Conservation (phyloP, 2,329 filamentous ascomycete species). For the Fusarium equiseti region DNA sequence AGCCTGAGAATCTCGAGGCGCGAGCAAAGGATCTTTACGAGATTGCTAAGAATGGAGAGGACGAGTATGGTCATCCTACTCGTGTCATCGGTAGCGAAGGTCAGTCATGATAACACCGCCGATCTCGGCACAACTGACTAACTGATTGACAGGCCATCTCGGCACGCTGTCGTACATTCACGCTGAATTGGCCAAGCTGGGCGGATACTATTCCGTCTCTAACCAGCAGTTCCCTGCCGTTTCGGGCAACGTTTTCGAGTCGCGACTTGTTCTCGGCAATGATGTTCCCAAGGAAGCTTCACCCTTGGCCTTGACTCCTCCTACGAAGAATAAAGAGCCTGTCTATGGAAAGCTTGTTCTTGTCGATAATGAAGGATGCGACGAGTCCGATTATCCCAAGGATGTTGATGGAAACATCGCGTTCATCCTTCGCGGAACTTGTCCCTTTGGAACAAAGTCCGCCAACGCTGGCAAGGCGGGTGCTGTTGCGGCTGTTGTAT, state of each 20-base stretch:
- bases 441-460: slow-evolving; percentile 79
- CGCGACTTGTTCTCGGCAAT: slow-evolving; percentile 67
- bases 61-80: slow-evolving; percentile 76
- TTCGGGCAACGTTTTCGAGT: slow-evolving; percentile 70
- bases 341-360: slow-evolving; percentile 71
- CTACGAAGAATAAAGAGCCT: slow-evolving; percentile 69
- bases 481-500: slow-evolving; percentile 78
- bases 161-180: slow-evolving; percentile 74
- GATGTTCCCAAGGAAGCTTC: slow-evolving; percentile 62
- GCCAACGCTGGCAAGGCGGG: slow-evolving; percentile 75
- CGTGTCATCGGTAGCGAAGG: slow-evolving; percentile 77
- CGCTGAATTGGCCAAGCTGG: slow-evolving; percentile 64
- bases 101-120: slow-evolving; percentile 45
- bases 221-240: slow-evolving; percentile 74
- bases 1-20: slow-evolving; percentile 65
- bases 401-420: slow-evolving; percentile 73
- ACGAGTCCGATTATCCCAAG: slow-evolving; percentile 71
- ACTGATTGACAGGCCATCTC: slow-evolving; percentile 64
- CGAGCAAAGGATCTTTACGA: slow-evolving; percentile 72
- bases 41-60: slow-evolving; percentile 69
- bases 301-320: slow-evolving; percentile 75
- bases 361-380: slow-evolving; percentile 73
- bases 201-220: slow-evolving; percentile 71
- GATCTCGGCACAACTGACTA: slow-evolving; percentile 1
- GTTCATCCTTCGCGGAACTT: slow-evolving; percentile 76